A percentile compares a stretch with the other conserved stretches of the same genome.
Conservation (phyloP, 2,329 filamentous ascomycete species). For the Fusarium algeriense region DNA sequence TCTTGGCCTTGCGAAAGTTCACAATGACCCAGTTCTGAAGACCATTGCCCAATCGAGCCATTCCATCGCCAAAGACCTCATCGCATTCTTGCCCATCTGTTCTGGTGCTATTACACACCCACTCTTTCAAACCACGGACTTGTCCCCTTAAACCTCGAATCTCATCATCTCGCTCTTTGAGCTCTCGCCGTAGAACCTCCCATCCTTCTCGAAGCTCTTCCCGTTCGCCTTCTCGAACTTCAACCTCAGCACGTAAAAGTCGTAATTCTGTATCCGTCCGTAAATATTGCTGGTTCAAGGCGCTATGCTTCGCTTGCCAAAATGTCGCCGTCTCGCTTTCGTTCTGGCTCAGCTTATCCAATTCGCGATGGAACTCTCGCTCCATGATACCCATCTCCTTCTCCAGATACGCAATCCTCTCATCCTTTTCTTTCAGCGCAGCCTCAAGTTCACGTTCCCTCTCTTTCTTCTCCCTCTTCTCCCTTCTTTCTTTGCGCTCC, state of each 20-base stretch:
- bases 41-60: conserved; percentile 73
- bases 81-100: conserved; percentile 73
- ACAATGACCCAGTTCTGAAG: conserved; percentile 81
- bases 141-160: conserved; percentile 67
- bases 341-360: conserved; percentile 65
- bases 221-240: conserved; percentile 60
- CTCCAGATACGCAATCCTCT: conserved; percentile 65
- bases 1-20: conserved; percentile 73
- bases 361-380: conserved; percentile 64
- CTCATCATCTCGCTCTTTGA: conserved; percentile 67
- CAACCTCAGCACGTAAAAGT: conserved; percentile 63
- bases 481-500: conserved; percentile 45
- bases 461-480: conserved; percentile 43
- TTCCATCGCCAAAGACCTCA: conserved; percentile 72
- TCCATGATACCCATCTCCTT: conserved; percentile 66
- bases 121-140: conserved; percentile 76
- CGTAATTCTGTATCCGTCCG: conserved; percentile 66
- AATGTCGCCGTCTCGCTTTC: conserved; percentile 68
- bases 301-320: conserved; percentile 69
- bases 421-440: conserved; percentile 61
- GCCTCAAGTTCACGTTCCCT: conserved; percentile 46
- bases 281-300: conserved; percentile 64
- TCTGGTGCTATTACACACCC: conserved; percentile 75
- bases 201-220: conserved; percentile 64
- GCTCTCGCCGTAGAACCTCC: conserved; percentile 60